Evolutionary conservation across 2,329 filamentous ascomycete genomes (phyloP), one percentile per base, ranked within the genome.

Genomic region (Fonsecaea pugnacius): DNA sequence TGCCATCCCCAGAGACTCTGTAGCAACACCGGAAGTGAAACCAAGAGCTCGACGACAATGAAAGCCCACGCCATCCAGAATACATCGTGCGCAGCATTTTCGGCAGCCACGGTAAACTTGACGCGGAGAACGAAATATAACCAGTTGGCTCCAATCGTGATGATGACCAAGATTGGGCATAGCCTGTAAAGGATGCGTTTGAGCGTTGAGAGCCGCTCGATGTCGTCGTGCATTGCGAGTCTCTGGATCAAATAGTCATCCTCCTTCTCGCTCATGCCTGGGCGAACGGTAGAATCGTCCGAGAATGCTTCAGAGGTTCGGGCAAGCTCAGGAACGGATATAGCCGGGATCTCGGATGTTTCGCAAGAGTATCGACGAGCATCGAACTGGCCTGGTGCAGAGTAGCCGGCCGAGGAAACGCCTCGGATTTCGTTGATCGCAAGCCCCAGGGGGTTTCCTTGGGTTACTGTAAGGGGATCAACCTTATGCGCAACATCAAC

Each of bases 21-120:
- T 21, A 67, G 50, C 53, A 67, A 38, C 60, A 67, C 63, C 16
- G 67, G 65, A 51, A 65, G 62, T 1, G 67, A 63, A 9, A 66
- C 61, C 33, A 64, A 63, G 4, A 64, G 40, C 38, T 69, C 67
- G 9, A 63, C 63, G 16, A 62, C 18, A 52, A 69, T 68, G 32
- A 69, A 69, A 24, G 60, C 60, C 67, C 67, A 69, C 18, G 67
- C 67, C 66, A 68, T 67, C 56, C 57, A 58, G 58, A 64, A 69
- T 24, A 57, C 64, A 24, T 60, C 43, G 54, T 66, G 63, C 18
- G 56, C 56, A 12, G 48, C 38, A 18, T 30, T 32, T 48, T 69
- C 48, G 6, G 67, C 63, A 21, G 52, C 50, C 9, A 57, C 24
- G 18, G 67, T 69, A 24, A 62, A 67, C 21, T 59, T 58, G 35